These are phyloP conservation scores for Neonectria neomacrospora DNA, from an alignment of 2,329 filamentous ascomycete genomes.

Conservation along the genomic window DNA sequence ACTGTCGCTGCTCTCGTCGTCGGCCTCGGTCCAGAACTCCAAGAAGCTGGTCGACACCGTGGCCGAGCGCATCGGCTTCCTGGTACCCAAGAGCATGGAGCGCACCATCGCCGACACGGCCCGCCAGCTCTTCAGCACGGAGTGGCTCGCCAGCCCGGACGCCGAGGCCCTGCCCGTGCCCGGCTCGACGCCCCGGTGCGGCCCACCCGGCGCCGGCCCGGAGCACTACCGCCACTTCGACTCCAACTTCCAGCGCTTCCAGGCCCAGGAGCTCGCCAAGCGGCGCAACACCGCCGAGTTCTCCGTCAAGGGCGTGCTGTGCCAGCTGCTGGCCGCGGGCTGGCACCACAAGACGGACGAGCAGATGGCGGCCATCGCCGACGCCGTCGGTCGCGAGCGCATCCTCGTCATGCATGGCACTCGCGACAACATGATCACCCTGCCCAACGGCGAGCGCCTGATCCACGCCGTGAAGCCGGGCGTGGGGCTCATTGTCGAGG, in stretches of 20 bases:
- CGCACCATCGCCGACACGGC: slow-evolving; percentile 73
- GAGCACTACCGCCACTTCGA: slow-evolving; percentile 67
- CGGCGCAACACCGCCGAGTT: slow-evolving; percentile 70
- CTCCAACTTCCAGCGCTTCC: slow-evolving; percentile 84
- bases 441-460: slow-evolving; percentile 75
- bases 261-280: slow-evolving; percentile 82
- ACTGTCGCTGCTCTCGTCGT: slow-evolving; percentile 71
- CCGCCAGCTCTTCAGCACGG: slow-evolving; percentile 70
- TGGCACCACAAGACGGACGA: slow-evolving; percentile 81
- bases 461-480: slow-evolving; percentile 72
- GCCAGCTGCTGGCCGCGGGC: slow-evolving; percentile 81
- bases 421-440: slow-evolving; percentile 80
- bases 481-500: slow-evolving; percentile 71
- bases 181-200: slow-evolving; percentile 54
- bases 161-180: slow-evolving; percentile 61
- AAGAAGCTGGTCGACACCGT: slow-evolving; percentile 74
- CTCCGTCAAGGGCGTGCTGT: slow-evolving; percentile 73
- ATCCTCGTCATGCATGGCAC: slow-evolving; percentile 84
- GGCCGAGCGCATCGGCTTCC: slow-evolving; percentile 62
- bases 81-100: slow-evolving; percentile 78
- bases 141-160: slow-evolving; percentile 73
- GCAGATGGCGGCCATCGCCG: slow-evolving; percentile 62
- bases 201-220: slow-evolving; percentile 41
- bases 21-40: slow-evolving; percentile 70
- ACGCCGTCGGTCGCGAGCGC: slow-evolving; percentile 75